These are phyloP conservation scores for Tuctoria greenei DNA, from an alignment of 176 grass and related monocot genomes.

Conservation along the genomic window DNA sequence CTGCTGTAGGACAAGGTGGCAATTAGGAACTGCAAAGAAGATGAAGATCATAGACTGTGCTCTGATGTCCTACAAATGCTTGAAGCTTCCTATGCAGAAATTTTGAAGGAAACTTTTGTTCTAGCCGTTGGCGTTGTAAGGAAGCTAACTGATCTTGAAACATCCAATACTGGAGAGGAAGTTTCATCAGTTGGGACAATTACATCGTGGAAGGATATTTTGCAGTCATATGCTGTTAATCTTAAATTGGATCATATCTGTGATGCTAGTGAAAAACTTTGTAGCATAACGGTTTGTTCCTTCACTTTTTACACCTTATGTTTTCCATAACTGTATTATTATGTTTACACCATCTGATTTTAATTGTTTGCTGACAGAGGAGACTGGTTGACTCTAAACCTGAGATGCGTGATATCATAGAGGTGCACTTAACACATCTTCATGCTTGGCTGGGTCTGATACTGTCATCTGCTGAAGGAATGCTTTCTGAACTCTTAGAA, in stretches of 20 bases:
- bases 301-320: conserved; percentile 2
- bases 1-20: conserved; percentile 53
- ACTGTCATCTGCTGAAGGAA: conserved; percentile 63
- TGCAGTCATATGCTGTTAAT: conserved; percentile 54
- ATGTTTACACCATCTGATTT: conserved; percentile 24
- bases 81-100: conserved; percentile 46
- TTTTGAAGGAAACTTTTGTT: conserved; percentile 46
- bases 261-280: conserved; percentile 52
- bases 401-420: conserved; percentile 49
- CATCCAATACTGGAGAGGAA: conserved; percentile 33
- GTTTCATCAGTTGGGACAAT: conserved; percentile 52
- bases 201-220: conserved; percentile 72
- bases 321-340: conserved; percentile 21
- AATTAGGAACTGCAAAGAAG: conserved; percentile 29
- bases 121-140: conserved; percentile 45
- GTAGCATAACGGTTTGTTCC: conserved; percentile 55
- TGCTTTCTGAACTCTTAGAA: conserved; percentile 83
- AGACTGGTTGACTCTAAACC: conserved; percentile 47
- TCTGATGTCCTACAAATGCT: conserved; percentile 36
- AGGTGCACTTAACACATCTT: conserved; percentile 62
- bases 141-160: conserved; percentile 42
- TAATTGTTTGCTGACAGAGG: conserved; percentile 34
- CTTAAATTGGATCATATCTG: conserved; percentile 62
- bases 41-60: conserved; percentile 30
- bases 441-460: conserved; percentile 55